Evolutionary conservation across 306 rosid genomes (phyloP), one percentile per base, ranked within the genome.

Genomic region (Vigna radiata): DNA sequence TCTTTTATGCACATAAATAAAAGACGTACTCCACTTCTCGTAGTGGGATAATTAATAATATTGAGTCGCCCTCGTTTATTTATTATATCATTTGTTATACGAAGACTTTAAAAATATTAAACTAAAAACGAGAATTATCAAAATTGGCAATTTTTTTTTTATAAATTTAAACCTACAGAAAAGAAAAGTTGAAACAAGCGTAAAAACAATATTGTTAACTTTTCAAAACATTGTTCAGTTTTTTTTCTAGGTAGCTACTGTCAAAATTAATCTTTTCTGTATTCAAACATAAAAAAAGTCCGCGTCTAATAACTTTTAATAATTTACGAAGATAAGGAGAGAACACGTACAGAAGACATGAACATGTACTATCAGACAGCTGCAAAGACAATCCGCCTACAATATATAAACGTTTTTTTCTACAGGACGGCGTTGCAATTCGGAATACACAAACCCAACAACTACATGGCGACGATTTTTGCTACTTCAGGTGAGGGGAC

Each of bases 401-500:
- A 50, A 44, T 64, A 72, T 21, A 11, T 3, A 16, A 9, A 52
- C 44, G 16, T 6, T 14, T 5, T 25, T 10, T 5, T 25, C 19
- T 10, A 14, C 2, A 2, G 83, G 75, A 55, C 67, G 79, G 79
- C 72, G 1, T n/a, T 2, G 47, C 21, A 10, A 37, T 23, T 2
- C 0, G 6, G 16, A 10, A 18, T 6, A 11, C 49, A 8, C 11
- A 23, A 8, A 75, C 41, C 39, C 9, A 8, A 81, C 88, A 77
- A 12, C 21, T 23, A 37, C 49, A 23, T 61, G 27, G 68, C 62
- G 78, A 85, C 83, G 54, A n/a, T 18, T 9, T 18, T 2, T 54
- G 46, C 21, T 10, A 66, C 29, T 2, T 15, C 21, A 16, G 27
- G 39, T 6, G 25, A 72, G 64, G 5, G 5, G 31, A 19, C 41